Percentiles rank a stretch among this genome's conserved stretches.
Conservation (phyloP, 1,139 yeast species). For the Scheffersomyces cryptocercus region DNA sequence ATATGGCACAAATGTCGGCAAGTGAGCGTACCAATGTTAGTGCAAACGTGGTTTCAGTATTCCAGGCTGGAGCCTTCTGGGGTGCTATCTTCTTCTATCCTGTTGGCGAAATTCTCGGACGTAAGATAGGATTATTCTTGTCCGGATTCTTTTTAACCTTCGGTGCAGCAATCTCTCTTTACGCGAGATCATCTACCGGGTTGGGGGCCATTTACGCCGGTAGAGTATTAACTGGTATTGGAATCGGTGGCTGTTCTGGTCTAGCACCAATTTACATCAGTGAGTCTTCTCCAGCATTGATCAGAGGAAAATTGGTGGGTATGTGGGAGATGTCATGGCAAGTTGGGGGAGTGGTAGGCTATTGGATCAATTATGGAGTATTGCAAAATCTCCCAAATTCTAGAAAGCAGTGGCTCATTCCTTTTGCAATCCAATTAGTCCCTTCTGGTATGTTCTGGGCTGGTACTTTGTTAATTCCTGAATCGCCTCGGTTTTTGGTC, state of each 20-base stretch:
- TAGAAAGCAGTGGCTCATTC: conserved; percentile 35
- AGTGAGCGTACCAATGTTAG: conserved; percentile 13
- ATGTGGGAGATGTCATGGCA: conserved; percentile 53
- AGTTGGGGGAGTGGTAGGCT: conserved; percentile 50
- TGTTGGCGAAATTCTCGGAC: conserved; percentile 27
- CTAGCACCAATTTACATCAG: conserved; percentile 35
- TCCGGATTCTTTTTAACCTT: conserved; percentile 38
- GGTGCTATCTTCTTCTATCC: conserved; percentile 32
- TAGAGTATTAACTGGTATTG: conserved; percentile 35
- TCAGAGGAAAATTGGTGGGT: conserved; percentile 45
- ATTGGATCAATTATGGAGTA: conserved; percentile 31
- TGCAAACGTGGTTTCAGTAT: conserved; percentile 35
- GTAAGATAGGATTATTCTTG: conserved; percentile 25
- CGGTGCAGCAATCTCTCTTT: conserved; percentile 44
- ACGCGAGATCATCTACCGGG: conserved; percentile 21
- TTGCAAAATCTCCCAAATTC: conserved; percentile 19
- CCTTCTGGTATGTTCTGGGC: conserved; percentile 45
- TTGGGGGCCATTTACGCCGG: conserved; percentile 39
- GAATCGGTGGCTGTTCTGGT: conserved; percentile 37
- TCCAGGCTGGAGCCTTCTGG: conserved; percentile 38
- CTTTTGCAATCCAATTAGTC: conserved; percentile 40
- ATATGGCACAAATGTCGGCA: conserved; percentile 19
- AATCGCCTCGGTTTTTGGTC: conserved; percentile 51
- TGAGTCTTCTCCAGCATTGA: conserved; percentile 31
- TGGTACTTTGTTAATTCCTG: conserved; percentile 42